These are phyloP conservation scores for Hypomontagnella submonticulosa DNA, from an alignment of 495 filamentous ascomycete genomes.

Conservation along the genomic window DNA sequence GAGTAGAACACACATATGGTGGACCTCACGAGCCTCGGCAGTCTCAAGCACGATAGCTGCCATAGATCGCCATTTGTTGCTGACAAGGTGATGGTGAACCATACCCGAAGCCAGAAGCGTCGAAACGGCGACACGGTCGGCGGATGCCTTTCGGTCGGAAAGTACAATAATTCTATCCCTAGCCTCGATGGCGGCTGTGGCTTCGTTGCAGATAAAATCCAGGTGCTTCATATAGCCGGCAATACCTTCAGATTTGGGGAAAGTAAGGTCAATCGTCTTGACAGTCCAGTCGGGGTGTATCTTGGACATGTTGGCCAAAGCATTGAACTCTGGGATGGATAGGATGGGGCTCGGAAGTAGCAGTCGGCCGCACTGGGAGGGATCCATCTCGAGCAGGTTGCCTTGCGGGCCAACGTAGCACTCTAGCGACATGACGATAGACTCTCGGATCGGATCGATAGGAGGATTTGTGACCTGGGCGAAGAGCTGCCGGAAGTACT, in stretches of 20 bases:
- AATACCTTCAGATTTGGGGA: conserved; percentile 87
- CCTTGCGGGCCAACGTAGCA: conserved; percentile 98
- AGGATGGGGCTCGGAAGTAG: conserved; percentile 91
- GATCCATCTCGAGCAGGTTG: conserved; percentile 94
- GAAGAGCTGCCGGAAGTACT: conserved; percentile 99
- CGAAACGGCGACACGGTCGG: conserved; percentile 87
- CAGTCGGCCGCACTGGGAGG: conserved; percentile 87
- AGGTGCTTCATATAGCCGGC: conserved; percentile 89
- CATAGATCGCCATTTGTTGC: conserved; percentile 94
- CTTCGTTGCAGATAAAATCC: conserved; percentile 87
- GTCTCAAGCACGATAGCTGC: conserved; percentile 93
- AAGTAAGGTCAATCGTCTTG: conserved; percentile 95
- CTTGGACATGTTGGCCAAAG: conserved; percentile 79
- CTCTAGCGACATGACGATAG: conserved; percentile 98
- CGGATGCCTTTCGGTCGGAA: conserved; percentile 88
- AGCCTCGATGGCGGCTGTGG: conserved; percentile 84
- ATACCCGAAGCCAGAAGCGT: conserved; percentile 90
- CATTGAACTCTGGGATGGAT: conserved; percentile 91
- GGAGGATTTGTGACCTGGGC: conserved; percentile 99
- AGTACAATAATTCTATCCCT: conserved; percentile 89
- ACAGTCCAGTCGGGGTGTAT: conserved; percentile 88
- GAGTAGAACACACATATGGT: conserved; percentile 97
- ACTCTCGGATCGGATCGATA: conserved; percentile 98
- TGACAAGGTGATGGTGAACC: conserved; percentile 96
- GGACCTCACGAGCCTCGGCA: conserved; percentile 96